Base-by-base conservation (phyloP, 2,329 filamentous ascomycete species). In the Conoideocrella luteorostrata region DNA sequence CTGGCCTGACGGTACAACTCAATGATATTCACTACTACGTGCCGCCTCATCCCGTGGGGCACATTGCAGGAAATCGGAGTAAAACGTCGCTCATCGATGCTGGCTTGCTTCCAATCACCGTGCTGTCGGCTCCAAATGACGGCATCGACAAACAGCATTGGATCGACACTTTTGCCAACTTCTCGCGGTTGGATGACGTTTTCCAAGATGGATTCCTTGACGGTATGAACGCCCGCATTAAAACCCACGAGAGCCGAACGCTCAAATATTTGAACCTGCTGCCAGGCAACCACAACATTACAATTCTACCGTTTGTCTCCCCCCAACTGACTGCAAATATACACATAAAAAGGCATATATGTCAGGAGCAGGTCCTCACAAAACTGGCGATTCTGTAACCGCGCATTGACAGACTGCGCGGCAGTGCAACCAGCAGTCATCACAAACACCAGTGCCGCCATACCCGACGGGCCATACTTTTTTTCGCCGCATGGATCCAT, bases 381-480 rank as follows among this genome's bases (percentile, higher is more conserved):
- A n/a, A n/a, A n/a, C n/a, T 22, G 21, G 7, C 22, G 21, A 3
- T 10, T 39, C 4, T 39, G 37, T 18, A 18, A 39, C 22, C 7
- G 20, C 12, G 22, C 1, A 10, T 18, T 39, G 24, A 26, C 6
- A 5, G 15, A 18, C 6, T 39, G 37, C 24, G 15, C 12, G 7
- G 24, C 15, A 7, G 15, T 30, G 17, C 7, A 12, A 6, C 21
- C n/a, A 17, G 18, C 22, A 11, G 7, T 9, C 22, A 4, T 23
- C 13, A 17, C 24, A 7, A 9, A 41, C 5, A 13, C n/a, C 23
- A 36, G 18, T 6, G 5, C 21, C 22, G n/a, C 5, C 17, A 13
- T 45, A 11, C 30, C 44, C 12, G 20, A 43, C 30, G 52, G 52
- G 0, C 52, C 52, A 4, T 54, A 54, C 24, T 54, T 56, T 33